A percentile compares a stretch with the other conserved stretches of the same genome.
These are phyloP conservation scores for Naganishia onofrii DNA, from an alignment of 768 basidiomycete genomes.

Conservation along the genomic window DNA sequence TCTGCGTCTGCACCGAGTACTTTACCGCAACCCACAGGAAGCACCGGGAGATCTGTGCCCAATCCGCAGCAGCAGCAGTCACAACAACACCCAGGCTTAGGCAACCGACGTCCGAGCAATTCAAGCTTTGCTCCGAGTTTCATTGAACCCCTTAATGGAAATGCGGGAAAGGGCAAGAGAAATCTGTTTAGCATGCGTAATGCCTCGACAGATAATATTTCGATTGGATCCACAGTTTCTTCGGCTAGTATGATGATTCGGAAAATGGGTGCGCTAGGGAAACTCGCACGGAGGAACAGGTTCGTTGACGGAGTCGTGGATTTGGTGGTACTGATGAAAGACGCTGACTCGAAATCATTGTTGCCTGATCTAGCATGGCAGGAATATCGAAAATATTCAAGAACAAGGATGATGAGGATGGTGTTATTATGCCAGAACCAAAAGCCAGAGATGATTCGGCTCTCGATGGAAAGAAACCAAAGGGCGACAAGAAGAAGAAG, in stretches of 20 bases:
- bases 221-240: slow-evolving; percentile 87
- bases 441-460: slow-evolving; percentile 52
- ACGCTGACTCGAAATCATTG: slow-evolving; percentile 8
- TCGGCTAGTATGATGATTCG: slow-evolving; percentile 94
- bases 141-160: slow-evolving; percentile 44
- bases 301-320: slow-evolving; percentile 30
- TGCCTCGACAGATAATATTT: slow-evolving; percentile 89
- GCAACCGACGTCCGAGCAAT: slow-evolving; percentile 31
- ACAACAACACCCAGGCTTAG: slow-evolving; percentile 32
- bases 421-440: slow-evolving; percentile 51
- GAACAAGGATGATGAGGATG: slow-evolving; percentile 63
- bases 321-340: background rate
- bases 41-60: slow-evolving; percentile 44
- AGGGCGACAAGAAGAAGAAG: slow-evolving; percentile 56
- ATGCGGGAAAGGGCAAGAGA: slow-evolving; percentile 56
- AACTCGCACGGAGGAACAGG: slow-evolving; percentile 75
- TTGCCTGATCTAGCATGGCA: slow-evolving; percentile 60
- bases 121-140: slow-evolving; percentile 32
- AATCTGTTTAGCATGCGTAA: slow-evolving; percentile 88
- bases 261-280: slow-evolving; percentile 84
- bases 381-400: slow-evolving; percentile 93
- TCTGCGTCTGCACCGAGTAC: slow-evolving; percentile 31
- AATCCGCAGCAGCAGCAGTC: slow-evolving; percentile 40
- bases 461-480: slow-evolving; percentile 36
- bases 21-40: slow-evolving; percentile 35